Percentiles rank a stretch among this genome's conserved stretches.
phyloP scores from a whole-genome alignment of 495 filamentous ascomycete genomes.

The Podospora comata region DNA sequence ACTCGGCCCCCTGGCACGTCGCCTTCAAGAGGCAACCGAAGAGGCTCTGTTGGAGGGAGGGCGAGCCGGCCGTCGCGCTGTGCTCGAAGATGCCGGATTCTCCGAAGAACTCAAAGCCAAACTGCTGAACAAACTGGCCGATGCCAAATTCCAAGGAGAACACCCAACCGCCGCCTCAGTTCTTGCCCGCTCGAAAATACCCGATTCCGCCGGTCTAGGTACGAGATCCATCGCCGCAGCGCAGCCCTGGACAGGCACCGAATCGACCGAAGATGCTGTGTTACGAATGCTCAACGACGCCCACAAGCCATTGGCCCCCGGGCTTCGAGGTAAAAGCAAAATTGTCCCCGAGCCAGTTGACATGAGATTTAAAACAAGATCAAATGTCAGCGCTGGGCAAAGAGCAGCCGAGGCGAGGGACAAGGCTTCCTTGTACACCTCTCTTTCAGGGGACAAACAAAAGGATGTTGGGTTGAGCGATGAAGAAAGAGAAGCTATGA shows the following conservation, averaged over 20 bases:
- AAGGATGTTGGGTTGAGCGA: conserved; percentile 55
- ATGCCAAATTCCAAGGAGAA: conserved; percentile 65
- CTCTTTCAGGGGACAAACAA: conserved; percentile 40
- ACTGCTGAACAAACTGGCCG: conserved; percentile 70
- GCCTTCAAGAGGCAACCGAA: conserved; percentile 76
- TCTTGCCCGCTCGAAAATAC: conserved; percentile 42
- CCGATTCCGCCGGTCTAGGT: conserved; percentile 64
- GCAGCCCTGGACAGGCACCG: conserved; percentile 74
- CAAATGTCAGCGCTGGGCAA: conserved; percentile 45
- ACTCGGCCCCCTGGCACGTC: conserved; percentile 65
- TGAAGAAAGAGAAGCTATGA: conserved; percentile 64
- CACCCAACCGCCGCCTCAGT: conserved; percentile 64
- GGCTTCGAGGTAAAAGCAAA: conserved; percentile 43
- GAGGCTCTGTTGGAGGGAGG: conserved; percentile 70
- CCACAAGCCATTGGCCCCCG: conserved; percentile 62
- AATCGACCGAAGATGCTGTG: conserved; percentile 68
- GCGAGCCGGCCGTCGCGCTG: conserved; percentile 65
- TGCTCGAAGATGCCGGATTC: conserved; percentile 76
- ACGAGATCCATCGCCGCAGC: conserved; percentile 69
- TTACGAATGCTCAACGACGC: conserved; percentile 87
- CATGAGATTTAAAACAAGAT: conserved; percentile 51
- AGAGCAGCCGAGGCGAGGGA: conserved; percentile 78
- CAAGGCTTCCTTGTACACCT: conserved; percentile 65
- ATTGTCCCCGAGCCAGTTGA: conserved; percentile 55
- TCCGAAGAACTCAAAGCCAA: conserved; percentile 75